A percentile compares a stretch with the other conserved stretches of the same genome.
Evolutionary conservation across 228 moss, liverwort and hornwort genomes (phyloP).

Genomic region (Sphagnum fallax): DNA sequence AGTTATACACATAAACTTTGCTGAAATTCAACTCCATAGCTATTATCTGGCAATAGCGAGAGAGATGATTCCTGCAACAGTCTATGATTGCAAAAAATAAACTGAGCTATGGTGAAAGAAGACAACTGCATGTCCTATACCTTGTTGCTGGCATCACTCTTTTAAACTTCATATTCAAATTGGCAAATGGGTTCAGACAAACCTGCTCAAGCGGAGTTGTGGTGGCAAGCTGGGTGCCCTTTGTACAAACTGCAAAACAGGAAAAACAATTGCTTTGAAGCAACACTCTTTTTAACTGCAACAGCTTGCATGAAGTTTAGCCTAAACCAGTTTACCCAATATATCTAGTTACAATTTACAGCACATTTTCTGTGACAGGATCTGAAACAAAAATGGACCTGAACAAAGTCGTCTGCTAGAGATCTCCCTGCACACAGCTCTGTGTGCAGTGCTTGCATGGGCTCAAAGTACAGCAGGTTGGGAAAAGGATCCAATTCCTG

Average conservation of each 20-base stretch:
- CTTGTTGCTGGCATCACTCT: too few species aligned
- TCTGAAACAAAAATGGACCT: conserved; percentile 28
- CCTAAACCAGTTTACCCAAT: too few species aligned
- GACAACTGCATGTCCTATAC: too few species aligned
- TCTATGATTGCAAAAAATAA: not conserved
- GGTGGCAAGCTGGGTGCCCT: conserved; percentile 59
- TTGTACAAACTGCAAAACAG: conserved; percentile 65
- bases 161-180: not conserved
- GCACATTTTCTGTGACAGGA: not conserved
- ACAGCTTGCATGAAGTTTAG: too few species aligned
- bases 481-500: conserved; percentile 95
- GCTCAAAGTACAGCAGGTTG: conserved; percentile 63
- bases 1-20: not conserved
- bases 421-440: conserved; percentile 53
- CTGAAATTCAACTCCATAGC: not conserved
- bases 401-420: conserved; percentile 84
- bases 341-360: not conserved
- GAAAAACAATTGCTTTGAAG: not conserved
- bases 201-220: conserved; percentile 71
- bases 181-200: not conserved
- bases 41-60: too few species aligned
- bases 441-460: conserved; percentile 59
- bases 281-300: too few species aligned
- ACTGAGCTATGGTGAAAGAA: not conserved
- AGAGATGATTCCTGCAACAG: too few species aligned